phyloP scores from a whole-genome alignment of 441 rosid species.

The Adansonia madagascariensis region DNA sequence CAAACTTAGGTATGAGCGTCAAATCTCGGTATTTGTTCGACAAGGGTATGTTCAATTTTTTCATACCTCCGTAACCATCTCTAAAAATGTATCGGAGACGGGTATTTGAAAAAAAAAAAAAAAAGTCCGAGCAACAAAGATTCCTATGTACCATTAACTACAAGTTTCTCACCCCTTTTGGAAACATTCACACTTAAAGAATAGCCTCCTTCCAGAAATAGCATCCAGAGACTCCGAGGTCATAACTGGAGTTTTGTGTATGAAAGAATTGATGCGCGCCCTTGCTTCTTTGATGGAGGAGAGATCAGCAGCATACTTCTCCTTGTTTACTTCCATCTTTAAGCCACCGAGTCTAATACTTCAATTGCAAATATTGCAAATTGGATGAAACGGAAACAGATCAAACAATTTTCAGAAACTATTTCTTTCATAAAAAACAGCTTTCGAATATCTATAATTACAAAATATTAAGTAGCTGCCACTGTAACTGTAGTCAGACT shows the following conservation, averaged over 20 bases:
- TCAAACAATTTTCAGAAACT: not conserved
- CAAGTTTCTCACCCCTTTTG: slow-evolving; percentile 75
- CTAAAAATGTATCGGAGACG: too few relatives aligned
- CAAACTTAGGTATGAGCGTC: too few relatives aligned
- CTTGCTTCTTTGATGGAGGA: slow-evolving; percentile 72
- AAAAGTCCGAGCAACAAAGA: not conserved
- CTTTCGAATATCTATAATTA: not conserved
- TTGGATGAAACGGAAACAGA: not conserved
- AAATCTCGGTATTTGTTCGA: too few relatives aligned
- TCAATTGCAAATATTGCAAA: not conserved
- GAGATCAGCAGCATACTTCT: slow-evolving; percentile 76
- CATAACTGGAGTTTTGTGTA: slow-evolving; percentile 70
- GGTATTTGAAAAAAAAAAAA: too few relatives aligned
- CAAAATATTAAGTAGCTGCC: not conserved
- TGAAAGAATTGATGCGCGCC: slow-evolving; percentile 49
- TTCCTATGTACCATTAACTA: slow-evolving; percentile 18
- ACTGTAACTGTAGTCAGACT: not conserved
- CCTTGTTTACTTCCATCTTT: slow-evolving; percentile 40
- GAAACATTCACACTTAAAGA: slow-evolving; percentile 84
- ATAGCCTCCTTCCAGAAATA: slow-evolving; percentile 60
- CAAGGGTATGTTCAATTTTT: too few relatives aligned
- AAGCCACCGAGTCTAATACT: not conserved
- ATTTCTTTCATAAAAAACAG: not conserved
- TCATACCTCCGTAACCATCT: too few relatives aligned
- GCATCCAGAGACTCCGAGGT: slow-evolving; percentile 66